These are phyloP conservation scores for Suillus occidentalis DNA, from an alignment of 768 basidiomycete genomes.

Conservation along the genomic window DNA sequence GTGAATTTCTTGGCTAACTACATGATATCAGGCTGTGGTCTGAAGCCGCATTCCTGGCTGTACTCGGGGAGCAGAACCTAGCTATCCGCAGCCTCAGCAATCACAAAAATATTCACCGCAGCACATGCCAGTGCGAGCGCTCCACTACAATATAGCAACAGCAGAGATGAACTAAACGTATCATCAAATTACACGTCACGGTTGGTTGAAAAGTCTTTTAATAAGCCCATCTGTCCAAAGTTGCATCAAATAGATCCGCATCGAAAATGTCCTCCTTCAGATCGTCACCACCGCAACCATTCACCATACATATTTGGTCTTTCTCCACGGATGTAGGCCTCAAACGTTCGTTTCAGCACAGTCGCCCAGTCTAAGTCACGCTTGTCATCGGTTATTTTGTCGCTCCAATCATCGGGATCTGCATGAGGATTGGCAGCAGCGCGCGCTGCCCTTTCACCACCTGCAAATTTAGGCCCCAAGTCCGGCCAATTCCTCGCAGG, in stretches of 20 bases:
- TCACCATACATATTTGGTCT: constrained; percentile 94
- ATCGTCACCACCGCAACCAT: constrained; percentile 38
- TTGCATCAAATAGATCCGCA: background rate
- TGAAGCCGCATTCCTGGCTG: no score
- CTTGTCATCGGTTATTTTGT: constrained; percentile 59
- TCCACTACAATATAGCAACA: background rate
- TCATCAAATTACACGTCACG: background rate
- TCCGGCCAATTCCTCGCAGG: constrained; percentile 87
- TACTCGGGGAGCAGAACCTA: no score
- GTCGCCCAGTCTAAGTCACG: constrained; percentile 83
- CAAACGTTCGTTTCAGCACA: constrained; percentile 93
- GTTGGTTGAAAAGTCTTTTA: background rate
- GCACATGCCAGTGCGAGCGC: background rate
- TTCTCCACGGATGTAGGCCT: constrained; percentile 84
- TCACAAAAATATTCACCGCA: constrained; percentile 2
- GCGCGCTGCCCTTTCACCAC: constrained; percentile 70
- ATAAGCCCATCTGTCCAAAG: background rate
- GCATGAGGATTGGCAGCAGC: constrained; percentile 21
- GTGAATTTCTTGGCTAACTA: background rate
- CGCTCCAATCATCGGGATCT: constrained; percentile 26
- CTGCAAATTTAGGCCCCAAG: constrained; percentile 74
- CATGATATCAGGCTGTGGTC: no score
- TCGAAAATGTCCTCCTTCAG: background rate
- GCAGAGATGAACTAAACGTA: background rate
- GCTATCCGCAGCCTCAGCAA: background rate